phyloP scores from a whole-genome alignment of 2,329 filamentous ascomycete genomes.

The Aspergillus hiratsukae region DNA sequence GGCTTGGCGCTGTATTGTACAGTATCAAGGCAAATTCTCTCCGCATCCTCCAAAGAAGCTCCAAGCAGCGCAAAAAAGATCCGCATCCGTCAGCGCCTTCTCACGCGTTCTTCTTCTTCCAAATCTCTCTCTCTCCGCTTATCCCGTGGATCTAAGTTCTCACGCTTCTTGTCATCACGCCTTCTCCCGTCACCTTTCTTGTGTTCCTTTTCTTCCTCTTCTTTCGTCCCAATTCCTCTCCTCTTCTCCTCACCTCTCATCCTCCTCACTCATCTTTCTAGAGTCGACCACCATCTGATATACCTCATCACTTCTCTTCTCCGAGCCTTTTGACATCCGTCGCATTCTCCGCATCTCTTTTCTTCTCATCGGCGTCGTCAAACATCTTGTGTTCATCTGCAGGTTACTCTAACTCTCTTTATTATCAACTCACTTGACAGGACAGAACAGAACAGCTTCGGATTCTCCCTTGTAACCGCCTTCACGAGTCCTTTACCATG shows the following conservation, averaged over 20 bases:
- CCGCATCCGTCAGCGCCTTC: constrained; percentile 14
- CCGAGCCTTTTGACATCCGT: constrained; percentile 11
- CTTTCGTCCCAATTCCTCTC: constrained; percentile 10
- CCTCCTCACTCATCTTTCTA: constrained; percentile 1
- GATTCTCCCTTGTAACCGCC: background rate
- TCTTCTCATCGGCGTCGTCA: constrained; percentile 9
- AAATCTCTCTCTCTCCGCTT: constrained; percentile 2
- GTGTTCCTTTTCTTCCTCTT: constrained; percentile 7
- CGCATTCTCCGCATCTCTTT: constrained; percentile 6
- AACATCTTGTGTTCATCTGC: constrained; percentile 18
- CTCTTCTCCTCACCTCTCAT: constrained; percentile 9
- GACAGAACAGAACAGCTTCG: constrained; percentile 26
- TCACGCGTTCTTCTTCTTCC: constrained; percentile 9
- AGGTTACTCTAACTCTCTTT: constrained; percentile 35
- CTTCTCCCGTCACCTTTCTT: constrained; percentile 16
- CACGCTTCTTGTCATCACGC: constrained; percentile 1
- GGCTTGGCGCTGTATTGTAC: constrained; percentile 2
- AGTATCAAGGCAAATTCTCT: constrained; percentile 16
- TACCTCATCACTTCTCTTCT: constrained; percentile 13
- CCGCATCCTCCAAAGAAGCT: constrained; percentile 17
- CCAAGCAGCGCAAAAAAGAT: constrained; percentile 2
- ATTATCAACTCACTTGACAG: constrained; percentile 35
- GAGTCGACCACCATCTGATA: background rate
- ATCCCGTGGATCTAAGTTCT: constrained; percentile 12
- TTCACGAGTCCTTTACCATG: constrained; percentile 21